A percentile compares a stretch with the other conserved stretches of the same genome.
phyloP scores from a whole-genome alignment of 352 stramenopile genomes.

The Pythium pyrilobum region DNA sequence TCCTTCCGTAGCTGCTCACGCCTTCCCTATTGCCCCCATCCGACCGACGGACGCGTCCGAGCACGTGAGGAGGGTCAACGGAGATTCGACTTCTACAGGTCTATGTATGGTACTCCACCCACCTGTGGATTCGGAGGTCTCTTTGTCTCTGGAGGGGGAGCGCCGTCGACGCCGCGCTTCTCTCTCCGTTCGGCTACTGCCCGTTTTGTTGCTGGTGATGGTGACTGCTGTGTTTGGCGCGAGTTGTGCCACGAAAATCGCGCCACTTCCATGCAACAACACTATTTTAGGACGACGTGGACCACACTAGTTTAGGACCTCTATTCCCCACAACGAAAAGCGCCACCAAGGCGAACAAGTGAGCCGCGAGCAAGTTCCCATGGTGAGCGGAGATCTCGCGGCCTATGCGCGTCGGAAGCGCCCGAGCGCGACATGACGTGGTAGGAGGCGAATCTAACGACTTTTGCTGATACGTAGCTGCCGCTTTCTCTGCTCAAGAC shows the following conservation, averaged over 20 bases:
- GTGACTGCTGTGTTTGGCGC: slow-evolving; percentile 2
- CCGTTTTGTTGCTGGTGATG: slow-evolving; percentile 4
- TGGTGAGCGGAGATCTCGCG: slow-evolving; percentile 15
- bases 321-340: slow-evolving; percentile 5
- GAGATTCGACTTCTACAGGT: too few species aligned
- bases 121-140: neutral
- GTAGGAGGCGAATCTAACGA: neutral
- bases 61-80: too few species aligned
- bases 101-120: neutral
- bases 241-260: slow-evolving; percentile 14
- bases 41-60: too few species aligned
- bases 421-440: neutral
- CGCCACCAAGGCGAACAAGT: slow-evolving; percentile 15
- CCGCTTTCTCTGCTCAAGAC: slow-evolving; percentile 96
- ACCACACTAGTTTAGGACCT: slow-evolving; percentile 16
- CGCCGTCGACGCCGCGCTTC: neutral
- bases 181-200: slow-evolving; percentile 7
- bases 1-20: too few species aligned
- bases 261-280: neutral
- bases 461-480: slow-evolving; percentile 51
- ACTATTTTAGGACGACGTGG: slow-evolving; percentile 14
- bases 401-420: neutral
- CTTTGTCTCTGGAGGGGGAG: slow-evolving; percentile 6
- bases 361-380: neutral
- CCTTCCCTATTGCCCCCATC: neutral